Base-by-base conservation (phyloP, 805 yeast genomes). In the Cyberlindnera maclurae region DNA sequence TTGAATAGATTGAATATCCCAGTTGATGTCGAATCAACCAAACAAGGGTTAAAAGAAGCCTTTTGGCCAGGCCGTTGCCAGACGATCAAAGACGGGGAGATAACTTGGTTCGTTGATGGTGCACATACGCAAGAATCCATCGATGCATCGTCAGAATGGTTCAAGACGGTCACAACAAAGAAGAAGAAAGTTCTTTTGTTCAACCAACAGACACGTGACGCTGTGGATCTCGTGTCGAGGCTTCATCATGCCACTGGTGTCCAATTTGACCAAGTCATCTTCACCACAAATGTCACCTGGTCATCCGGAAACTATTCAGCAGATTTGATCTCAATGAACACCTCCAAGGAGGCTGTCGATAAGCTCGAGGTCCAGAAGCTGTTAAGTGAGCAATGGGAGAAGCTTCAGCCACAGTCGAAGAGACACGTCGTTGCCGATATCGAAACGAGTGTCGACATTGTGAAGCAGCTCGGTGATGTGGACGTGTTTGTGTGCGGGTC, bases 1-100 rank as follows among this genome's bases (percentile, higher is more conserved):
- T 66, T 88, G 41, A 42, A 50, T 7, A 60, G 64, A 34, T 59
- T 81, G 34, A 78, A 79, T 0, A 60, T 71, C 18, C 43, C 55
- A 6, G 46, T 62, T 9, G 60, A 58, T 26, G 29, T 27, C 1
- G 29, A 22, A 1, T 51, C 44, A 40, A 38, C 46, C 40, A 44
- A 65, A 4, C 49, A 51, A 12, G 97, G 96, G 3, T 65, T 90
- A 29, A 75, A 69, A 37, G 42, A 61, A 2, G 83, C 95, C 1
- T 63, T 68, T 33, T 93, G 97, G 96, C 93, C 93, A n/a, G 99
- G 99, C 1, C 70, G 99, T 50, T 90, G 97, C 51, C 97, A 94
- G 62, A 69, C 77, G 2, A 60, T 86, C 24, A 60, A 63, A 12
- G 63, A 65, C 17, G 64, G 57, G 3, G 57, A 62, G 3, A 61